Conservation (phyloP, 2,329 filamentous ascomycete genomes). For the Pseudopithomyces chartarum region DNA sequence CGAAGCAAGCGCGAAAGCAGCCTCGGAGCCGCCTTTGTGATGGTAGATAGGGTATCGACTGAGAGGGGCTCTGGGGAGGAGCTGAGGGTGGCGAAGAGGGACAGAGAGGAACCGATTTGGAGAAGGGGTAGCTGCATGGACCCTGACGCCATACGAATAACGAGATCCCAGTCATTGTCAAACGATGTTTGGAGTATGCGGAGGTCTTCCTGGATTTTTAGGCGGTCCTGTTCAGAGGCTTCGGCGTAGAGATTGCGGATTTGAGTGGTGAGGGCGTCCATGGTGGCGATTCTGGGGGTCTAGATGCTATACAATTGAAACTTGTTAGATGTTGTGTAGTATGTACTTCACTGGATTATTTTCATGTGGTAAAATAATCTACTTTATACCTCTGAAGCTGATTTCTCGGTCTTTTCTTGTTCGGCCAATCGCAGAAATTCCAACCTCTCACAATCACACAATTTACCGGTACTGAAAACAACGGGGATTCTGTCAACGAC, state of each 20-base stretch:
- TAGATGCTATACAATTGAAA: too few species aligned
- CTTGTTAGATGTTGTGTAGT: background rate
- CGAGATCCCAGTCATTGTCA: slow-evolving; percentile 29
- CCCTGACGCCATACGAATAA: slow-evolving; percentile 21
- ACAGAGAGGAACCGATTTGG: slow-evolving; percentile 26
- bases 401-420: too few species aligned
- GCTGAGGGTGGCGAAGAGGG: slow-evolving; percentile 23
- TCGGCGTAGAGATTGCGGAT: slow-evolving; percentile 26
- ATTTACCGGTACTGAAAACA: too few species aligned
- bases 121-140: slow-evolving; percentile 28
- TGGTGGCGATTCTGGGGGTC: slow-evolving; percentile 5
- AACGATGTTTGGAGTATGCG: slow-evolving; percentile 33
- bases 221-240: slow-evolving; percentile 21
- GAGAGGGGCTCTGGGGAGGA: slow-evolving; percentile 12
- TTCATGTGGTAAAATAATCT: too few species aligned
- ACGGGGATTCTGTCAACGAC: too few species aligned
- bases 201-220: slow-evolving; percentile 28
- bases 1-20: slow-evolving; percentile 41
- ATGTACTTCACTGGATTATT: too few species aligned
- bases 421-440: too few species aligned
- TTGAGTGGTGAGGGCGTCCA: slow-evolving; percentile 27
- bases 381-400: too few species aligned
- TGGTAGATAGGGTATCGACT: slow-evolving; percentile 23
- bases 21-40: slow-evolving; percentile 27
- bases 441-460: too few species aligned